Evolutionary conservation across 306 rosid genomes (phyloP).

Genomic region (Vigna hirtella): DNA sequence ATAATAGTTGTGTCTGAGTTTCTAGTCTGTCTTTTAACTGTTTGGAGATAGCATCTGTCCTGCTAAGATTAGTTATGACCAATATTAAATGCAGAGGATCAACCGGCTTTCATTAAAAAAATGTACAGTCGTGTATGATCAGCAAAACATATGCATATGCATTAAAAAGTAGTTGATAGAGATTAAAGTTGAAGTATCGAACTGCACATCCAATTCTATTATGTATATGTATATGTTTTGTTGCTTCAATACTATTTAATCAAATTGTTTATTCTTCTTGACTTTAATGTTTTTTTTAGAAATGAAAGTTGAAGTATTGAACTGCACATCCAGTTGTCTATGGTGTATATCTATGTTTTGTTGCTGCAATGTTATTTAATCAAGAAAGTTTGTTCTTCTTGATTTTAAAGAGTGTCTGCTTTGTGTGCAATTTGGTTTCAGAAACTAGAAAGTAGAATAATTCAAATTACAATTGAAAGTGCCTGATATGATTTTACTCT

Average conservation of each 20-base stretch:
- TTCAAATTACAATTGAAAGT: neutral
- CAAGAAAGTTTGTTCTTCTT: neutral
- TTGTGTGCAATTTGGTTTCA: conserved; percentile 5
- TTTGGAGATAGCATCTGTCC: conserved; percentile 9
- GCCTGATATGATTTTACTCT: conserved; percentile 13
- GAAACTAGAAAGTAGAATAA: conserved; percentile 16
- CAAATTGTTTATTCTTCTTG: no score
- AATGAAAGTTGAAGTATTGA: no score
- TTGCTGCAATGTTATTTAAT: neutral
- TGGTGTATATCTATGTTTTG: no score
- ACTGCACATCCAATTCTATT: conserved; percentile 3
- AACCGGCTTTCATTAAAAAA: neutral
- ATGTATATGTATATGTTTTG: neutral
- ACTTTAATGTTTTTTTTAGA: no score
- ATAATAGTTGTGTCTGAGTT: conserved; percentile 11
- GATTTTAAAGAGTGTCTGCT: conserved; percentile 3
- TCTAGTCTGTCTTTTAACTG: neutral
- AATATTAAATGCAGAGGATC: neutral
- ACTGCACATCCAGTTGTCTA: no score
- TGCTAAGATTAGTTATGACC: conserved; percentile 13
- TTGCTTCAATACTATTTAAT: neutral
- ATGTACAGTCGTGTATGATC: no score
- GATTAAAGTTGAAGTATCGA: conserved; percentile 8
- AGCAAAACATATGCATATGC: no score
- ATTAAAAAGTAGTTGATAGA: neutral